Evolutionary conservation across 2,329 filamentous ascomycete species (phyloP).

Genomic region (Fonsecaea erecta): DNA sequence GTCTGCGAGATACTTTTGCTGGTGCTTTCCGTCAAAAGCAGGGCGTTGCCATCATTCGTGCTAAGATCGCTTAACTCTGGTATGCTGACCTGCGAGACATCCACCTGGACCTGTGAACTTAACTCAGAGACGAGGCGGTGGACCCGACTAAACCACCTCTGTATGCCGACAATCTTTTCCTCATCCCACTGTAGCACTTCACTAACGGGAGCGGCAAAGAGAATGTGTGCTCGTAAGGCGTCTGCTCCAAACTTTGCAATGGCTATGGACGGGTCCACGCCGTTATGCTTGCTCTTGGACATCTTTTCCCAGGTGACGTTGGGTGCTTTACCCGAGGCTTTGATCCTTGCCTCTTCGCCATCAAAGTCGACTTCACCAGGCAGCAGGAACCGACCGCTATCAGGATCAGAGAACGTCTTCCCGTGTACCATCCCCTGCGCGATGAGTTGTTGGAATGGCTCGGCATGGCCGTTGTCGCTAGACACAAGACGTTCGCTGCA

Average conservation of each 20-base stretch:
- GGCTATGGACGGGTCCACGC: constrained; percentile 76
- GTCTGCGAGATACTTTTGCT: constrained; percentile 70
- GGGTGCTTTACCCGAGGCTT: constrained; percentile 62
- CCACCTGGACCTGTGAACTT: constrained; percentile 45
- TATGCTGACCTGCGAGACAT: constrained; percentile 25
- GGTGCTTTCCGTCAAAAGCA: constrained; percentile 69
- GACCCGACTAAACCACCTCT: constrained; percentile 76
- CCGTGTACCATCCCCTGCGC: constrained; percentile 95
- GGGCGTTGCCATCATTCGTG: constrained; percentile 53
- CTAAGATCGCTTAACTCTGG: constrained; percentile 37
- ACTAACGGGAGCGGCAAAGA: constrained; percentile 83
- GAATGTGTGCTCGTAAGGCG: constrained; percentile 80
- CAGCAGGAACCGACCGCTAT: constrained; percentile 75
- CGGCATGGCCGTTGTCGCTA: constrained; percentile 53
- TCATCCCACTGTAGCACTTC: constrained; percentile 90
- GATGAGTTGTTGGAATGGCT: constrained; percentile 82
- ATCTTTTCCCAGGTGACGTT: constrained; percentile 82
- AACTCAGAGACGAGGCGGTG: constrained; percentile 59
- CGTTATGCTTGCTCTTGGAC: constrained; percentile 94
- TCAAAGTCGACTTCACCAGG: constrained; percentile 70
- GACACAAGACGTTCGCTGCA: constrained; percentile 54
- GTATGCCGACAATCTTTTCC: constrained; percentile 77
- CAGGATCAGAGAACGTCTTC: constrained; percentile 76
- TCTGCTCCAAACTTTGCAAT: constrained; percentile 80
- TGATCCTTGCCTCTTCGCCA: constrained; percentile 63